Conservation (phyloP, 1,139 yeast species). For the Pichia norvegensis region DNA sequence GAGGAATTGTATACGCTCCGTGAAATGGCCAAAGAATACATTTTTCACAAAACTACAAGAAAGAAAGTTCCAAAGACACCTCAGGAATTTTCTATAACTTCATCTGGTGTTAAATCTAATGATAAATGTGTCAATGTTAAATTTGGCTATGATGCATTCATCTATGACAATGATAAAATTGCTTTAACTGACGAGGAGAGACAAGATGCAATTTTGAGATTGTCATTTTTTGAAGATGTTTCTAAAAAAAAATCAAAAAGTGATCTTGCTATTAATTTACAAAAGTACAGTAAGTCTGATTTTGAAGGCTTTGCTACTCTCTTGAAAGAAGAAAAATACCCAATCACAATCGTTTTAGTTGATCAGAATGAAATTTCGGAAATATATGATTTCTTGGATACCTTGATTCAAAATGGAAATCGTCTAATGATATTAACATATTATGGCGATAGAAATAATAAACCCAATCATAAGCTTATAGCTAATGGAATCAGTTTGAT, state of each 20-base stretch:
- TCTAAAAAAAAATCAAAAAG: neutral
- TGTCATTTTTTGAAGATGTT: neutral
- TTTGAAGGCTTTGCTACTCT: neutral
- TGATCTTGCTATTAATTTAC: neutral
- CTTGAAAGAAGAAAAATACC: neutral
- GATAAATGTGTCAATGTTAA: neutral
- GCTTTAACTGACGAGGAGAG: neutral
- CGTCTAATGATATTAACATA: neutral
- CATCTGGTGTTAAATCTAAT: neutral
- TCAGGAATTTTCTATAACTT: neutral
- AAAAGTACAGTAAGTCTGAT: neutral
- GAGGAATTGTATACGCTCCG: neutral
- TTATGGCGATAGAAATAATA: neutral
- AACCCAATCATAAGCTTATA: neutral
- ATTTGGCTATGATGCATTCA: neutral
- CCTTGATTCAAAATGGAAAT: neutral
- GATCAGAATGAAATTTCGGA: neutral
- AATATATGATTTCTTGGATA: neutral
- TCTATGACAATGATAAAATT: neutral
- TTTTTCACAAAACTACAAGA: neutral
- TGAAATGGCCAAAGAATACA: neutral
- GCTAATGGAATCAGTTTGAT: neutral
- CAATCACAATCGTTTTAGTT: neutral
- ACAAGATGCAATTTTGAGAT: neutral
- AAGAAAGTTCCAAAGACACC: neutral